phyloP scores from a whole-genome alignment of 352 stramenopile genomes.

The Plasmopara muralis region DNA sequence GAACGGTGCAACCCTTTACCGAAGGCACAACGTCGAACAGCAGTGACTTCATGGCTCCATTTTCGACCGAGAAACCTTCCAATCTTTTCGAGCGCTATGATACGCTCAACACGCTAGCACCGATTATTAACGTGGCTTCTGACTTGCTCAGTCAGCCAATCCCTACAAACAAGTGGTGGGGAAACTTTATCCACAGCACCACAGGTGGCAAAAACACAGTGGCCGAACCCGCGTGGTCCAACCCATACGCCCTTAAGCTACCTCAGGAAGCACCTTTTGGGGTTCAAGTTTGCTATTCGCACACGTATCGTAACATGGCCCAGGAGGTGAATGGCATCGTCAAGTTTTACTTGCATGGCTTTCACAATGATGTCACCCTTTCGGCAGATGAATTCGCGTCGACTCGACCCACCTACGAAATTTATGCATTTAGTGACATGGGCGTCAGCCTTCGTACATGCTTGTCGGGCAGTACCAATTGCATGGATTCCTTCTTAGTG shows the following conservation, averaged over 20 bases:
- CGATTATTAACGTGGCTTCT: conserved; percentile 55
- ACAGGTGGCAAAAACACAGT: conserved; percentile 35
- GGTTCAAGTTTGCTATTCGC: conserved; percentile 59
- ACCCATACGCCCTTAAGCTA: conserved; percentile 71
- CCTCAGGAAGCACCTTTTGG: conserved; percentile 46
- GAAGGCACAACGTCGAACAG: conserved; percentile 6
- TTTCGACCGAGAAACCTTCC: conserved; percentile 42
- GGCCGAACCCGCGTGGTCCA: conserved; percentile 57
- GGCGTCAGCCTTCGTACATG: conserved; percentile 51
- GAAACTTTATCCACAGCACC: conserved; percentile 64
- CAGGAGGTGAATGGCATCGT: conserved; percentile 41
- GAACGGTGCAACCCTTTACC: conserved; percentile 14
- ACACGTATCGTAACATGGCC: conserved; percentile 50
- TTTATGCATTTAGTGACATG: conserved; percentile 66
- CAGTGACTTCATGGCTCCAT: conserved; percentile 30
- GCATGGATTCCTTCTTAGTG: conserved; percentile 54
- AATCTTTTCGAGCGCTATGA: conserved; percentile 50
- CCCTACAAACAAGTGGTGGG: conserved; percentile 85
- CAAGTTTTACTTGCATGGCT: conserved; percentile 61
- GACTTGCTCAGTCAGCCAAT: conserved; percentile 43
- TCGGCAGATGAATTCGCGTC: conserved; percentile 53
- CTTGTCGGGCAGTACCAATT: conserved; percentile 24
- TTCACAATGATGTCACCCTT: conserved; percentile 67
- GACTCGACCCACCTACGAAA: conserved; percentile 49
- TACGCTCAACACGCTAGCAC: conserved; percentile 41